Evolutionary conservation across 2,329 filamentous ascomycete species (phyloP), one percentile per base, ranked within the genome.

Genomic region (Tolypocladium inflatum): DNA sequence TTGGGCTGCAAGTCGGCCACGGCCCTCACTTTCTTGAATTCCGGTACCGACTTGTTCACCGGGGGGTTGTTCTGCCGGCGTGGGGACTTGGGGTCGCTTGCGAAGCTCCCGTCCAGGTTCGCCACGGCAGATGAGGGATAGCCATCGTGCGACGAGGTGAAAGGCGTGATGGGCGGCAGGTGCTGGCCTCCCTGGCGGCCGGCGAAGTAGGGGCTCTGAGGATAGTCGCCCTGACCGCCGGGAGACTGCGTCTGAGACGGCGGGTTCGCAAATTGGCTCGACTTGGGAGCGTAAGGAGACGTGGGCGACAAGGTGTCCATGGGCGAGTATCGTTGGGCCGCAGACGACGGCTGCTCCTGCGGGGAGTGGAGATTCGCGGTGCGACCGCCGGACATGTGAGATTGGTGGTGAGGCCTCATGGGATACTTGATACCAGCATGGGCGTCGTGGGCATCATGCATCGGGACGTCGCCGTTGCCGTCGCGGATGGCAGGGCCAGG

Each of bases 281-380:
- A 71, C 78, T 89, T 75, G 76, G 80, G 70, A 52, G 84, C 82
- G 75, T 95, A 95, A 39, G 91, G 86, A 58, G 89, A 88, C 39
- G 87, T 85, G 45, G 91, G 90, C 60, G 91, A 91, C 61, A 95
- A 78, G 19, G 85, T 83, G 71, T 96, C 93, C 92, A 97, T 97
- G 63, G 93, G 94, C 53, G 93, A 97, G 75, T 97, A 97, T 70
- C 92, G 86, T 72, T 95, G 90, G 60, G 91, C 90, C 58, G 91
- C 90, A 55, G 90, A 81, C 50, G 91, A 94, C 59, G 89, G 86
- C 68, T 63, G 64, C 55, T 86, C 73, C 58, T 71, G 86, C 55
- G 87, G 78, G 53, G 88, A 89, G 71, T 93, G 88, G 65, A 91
- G 84, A 61, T 83, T 90, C 60, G 85, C 65, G 48, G 76, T 63